Evolutionary conservation across 805 yeast species (phyloP).

Genomic region (Wickerhamiella azymoides): DNA sequence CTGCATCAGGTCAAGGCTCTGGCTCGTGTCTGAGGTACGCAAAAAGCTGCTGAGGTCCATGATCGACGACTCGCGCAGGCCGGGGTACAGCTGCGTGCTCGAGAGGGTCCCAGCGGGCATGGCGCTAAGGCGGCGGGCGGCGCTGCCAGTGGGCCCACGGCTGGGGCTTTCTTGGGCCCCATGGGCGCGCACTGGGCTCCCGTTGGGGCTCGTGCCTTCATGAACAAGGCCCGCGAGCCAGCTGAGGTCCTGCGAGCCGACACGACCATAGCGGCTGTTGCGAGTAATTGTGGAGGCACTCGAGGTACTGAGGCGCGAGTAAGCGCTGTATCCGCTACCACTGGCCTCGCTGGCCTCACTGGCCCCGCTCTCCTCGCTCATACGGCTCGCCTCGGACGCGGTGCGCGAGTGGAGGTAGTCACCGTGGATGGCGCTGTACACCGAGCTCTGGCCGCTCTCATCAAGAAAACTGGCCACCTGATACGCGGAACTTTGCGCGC

Average conservation of each 20-base stretch:
- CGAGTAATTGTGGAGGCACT: background rate
- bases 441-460: conserved; percentile 3
- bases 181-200: too few species aligned
- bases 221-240: conserved; percentile 24
- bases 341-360: background rate
- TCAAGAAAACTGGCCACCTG: conserved; percentile 19
- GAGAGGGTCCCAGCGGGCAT: conserved; percentile 2
- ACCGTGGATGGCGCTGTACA: background rate
- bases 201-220: conserved; percentile 12
- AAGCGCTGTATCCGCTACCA: background rate
- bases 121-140: conserved; percentile 1
- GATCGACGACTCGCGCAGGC: conserved; percentile 24
- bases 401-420: background rate
- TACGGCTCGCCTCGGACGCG: conserved; percentile 1
- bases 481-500: conserved; percentile 10
- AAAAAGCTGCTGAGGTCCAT: conserved; percentile 22
- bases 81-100: conserved; percentile 19
- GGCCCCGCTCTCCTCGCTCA: background rate
- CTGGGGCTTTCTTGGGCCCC: too few species aligned
- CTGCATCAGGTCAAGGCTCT: conserved; percentile 1
- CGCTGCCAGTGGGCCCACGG: too few species aligned
- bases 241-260: conserved; percentile 20
- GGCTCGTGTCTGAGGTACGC: conserved; percentile 4
- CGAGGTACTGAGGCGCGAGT: background rate
- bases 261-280: background rate